These are phyloP conservation scores for Blastosporella zonata DNA, from an alignment of 1,284 basidiomycete species.

Conservation along the genomic window DNA sequence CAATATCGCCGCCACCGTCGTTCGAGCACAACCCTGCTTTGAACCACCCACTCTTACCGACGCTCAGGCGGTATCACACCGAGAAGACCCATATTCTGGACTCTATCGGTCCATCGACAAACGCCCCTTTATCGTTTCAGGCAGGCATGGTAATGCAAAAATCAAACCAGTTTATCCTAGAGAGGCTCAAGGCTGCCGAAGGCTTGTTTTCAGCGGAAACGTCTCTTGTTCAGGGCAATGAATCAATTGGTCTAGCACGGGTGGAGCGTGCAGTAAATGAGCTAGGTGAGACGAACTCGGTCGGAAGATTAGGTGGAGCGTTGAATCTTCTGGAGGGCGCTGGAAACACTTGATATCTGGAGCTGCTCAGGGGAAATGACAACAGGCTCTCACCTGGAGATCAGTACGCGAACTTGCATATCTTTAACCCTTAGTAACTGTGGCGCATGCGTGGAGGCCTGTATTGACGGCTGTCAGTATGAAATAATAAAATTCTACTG, in stretches of 20 bases:
- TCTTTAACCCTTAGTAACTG: background rate
- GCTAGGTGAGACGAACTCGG: conserved; percentile 30
- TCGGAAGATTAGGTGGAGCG: conserved; percentile 41
- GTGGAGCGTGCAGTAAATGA: conserved; percentile 47
- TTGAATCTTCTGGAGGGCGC: conserved; percentile 29
- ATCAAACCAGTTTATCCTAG: conserved; percentile 47
- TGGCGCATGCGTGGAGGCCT: background rate
- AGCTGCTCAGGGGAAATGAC: background rate
- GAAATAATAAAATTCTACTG: too few relatives aligned
- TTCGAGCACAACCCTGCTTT: background rate
- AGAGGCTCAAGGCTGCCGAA: conserved; percentile 52
- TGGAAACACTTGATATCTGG: conserved; percentile 7
- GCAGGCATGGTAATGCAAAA: conserved; percentile 29
- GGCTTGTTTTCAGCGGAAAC: conserved; percentile 37
- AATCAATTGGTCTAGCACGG: conserved; percentile 44
- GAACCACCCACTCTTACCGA: conserved; percentile 14
- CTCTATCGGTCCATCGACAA: conserved; percentile 21
- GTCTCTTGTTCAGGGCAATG: conserved; percentile 38
- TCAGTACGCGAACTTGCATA: too few relatives aligned
- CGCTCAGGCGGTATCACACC: conserved; percentile 37
- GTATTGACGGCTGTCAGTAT: too few relatives aligned
- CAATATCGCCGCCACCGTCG: background rate
- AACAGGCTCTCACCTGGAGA: too few relatives aligned
- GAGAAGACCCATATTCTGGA: conserved; percentile 42
- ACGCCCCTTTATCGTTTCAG: conserved; percentile 19